Percentiles rank a stretch among this genome's conserved stretches.
phyloP scores from a whole-genome alignment of 805 yeast species.

The Vanderwaltozyma yarrowii region DNA sequence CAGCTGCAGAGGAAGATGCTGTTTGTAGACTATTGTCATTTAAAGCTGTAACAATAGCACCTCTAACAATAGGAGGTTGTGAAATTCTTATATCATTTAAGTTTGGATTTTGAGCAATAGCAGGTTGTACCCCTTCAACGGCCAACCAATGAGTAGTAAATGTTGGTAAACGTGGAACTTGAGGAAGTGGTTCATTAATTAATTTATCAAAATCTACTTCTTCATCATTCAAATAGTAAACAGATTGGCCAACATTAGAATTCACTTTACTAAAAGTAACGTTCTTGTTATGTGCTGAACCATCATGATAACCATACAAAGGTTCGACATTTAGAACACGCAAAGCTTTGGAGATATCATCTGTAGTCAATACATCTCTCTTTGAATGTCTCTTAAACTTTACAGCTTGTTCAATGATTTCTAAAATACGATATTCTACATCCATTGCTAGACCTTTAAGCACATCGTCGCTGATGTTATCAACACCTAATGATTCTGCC shows the following conservation, averaged over 20 bases:
- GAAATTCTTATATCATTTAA: conserved; percentile 60
- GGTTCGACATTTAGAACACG: conserved; percentile 88
- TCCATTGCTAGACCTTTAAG: conserved; percentile 96
- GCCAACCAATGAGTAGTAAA: conserved; percentile 98
- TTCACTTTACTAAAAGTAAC: conserved; percentile 81
- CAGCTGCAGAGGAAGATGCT: conserved; percentile 6
- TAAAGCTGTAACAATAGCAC: conserved; percentile 64
- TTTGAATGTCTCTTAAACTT: conserved; percentile 94
- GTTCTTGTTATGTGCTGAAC: conserved; percentile 36
- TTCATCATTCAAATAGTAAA: conserved; percentile 85
- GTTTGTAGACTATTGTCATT: conserved; percentile 37
- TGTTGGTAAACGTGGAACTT: conserved; percentile 84
- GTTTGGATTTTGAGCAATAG: conserved; percentile 89
- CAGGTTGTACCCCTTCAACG: conserved; percentile 96
- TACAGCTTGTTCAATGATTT: conserved; percentile 87
- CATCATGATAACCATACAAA: conserved; percentile 67
- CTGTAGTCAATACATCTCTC: conserved; percentile 67
- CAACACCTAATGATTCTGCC: conserved; percentile 81
- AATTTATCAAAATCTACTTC: conserved; percentile 91
- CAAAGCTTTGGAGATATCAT: conserved; percentile 74
- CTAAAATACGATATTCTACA: conserved; percentile 95
- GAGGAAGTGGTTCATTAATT: conserved; percentile 89
- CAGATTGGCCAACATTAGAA: conserved; percentile 84
- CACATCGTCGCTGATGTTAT: conserved; percentile 76
- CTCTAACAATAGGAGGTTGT: conserved; percentile 69